phyloP scores from a whole-genome alignment of 2,329 filamentous ascomycete species.

The Aspergillus sp. region DNA sequence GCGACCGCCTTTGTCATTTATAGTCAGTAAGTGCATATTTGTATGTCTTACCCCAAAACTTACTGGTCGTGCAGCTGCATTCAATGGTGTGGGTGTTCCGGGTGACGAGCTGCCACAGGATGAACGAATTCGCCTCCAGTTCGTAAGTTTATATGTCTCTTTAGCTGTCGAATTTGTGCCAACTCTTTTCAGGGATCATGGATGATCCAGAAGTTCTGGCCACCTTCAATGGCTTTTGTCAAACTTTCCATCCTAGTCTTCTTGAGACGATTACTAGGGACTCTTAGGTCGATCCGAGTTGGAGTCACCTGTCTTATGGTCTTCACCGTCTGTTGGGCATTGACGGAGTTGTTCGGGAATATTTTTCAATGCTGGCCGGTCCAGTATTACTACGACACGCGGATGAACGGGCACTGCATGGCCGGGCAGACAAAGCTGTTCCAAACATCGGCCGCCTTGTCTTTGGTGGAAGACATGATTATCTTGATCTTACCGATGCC shows the following conservation, averaged over 20 bases:
- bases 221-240: conserved; percentile 1
- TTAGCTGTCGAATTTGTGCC: not conserved
- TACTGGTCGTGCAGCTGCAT: not conserved
- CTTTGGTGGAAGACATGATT: conserved; percentile 6
- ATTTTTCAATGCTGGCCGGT: conserved; percentile 7
- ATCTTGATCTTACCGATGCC: conserved; percentile 4
- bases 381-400: conserved; percentile 1
- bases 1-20: not conserved
- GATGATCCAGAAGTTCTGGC: conserved; percentile 8
- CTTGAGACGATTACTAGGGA: conserved; percentile 1
- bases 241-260: conserved; percentile 10
- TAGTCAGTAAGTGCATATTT: not conserved
- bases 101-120: not conserved
- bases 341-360: conserved; percentile 1
- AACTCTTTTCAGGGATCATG: not conserved
- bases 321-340: conserved; percentile 8
- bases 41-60: not conserved
- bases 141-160: not conserved
- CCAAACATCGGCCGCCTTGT: not conserved
- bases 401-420: conserved; percentile 5
- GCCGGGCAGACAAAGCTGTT: not conserved
- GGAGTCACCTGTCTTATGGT: conserved; percentile 2
- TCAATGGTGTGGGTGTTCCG: conserved; percentile 6
- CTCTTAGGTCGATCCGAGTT: not conserved
- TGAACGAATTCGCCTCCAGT: not conserved